Conservation (phyloP, 148 eudicot species). For the Diospyros lotus region DNA sequence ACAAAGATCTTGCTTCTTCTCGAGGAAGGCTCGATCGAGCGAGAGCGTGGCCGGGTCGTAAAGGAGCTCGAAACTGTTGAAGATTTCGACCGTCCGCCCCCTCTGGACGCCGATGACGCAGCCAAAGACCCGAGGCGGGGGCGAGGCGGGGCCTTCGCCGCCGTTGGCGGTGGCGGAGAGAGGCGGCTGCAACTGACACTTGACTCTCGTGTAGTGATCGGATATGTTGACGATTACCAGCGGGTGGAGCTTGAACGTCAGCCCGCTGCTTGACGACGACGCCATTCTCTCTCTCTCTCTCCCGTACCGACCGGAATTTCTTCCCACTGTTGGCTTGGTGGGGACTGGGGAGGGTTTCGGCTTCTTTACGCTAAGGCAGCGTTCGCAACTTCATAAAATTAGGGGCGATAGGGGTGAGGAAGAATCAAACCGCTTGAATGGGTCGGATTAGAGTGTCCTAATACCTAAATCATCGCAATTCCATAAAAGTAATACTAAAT, state of each 20-base stretch:
- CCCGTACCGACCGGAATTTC: background rate
- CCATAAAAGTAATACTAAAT: too few species aligned
- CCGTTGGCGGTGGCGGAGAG: constrained; percentile 15
- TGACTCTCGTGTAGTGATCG: constrained; percentile 55
- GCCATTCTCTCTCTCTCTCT: constrained; percentile 33
- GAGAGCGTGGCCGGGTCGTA: constrained; percentile 47
- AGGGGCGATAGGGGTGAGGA: too few species aligned
- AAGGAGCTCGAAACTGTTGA: constrained; percentile 83
- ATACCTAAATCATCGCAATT: too few species aligned
- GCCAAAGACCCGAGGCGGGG: constrained; percentile 65
- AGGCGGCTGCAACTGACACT: constrained; percentile 47
- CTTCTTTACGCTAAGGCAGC: too few species aligned
- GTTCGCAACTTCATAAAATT: too few species aligned
- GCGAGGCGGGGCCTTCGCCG: constrained; percentile 15
- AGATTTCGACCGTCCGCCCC: constrained; percentile 92
- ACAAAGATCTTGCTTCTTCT: constrained; percentile 94
- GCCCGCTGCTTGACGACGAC: constrained; percentile 79
- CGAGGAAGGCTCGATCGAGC: constrained; percentile 75
- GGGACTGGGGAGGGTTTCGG: too few species aligned
- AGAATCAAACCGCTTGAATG: too few species aligned
- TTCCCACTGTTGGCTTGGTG: too few species aligned
- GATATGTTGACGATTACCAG: constrained; percentile 47
- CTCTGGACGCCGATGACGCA: constrained; percentile 80
- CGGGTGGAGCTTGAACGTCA: constrained; percentile 95
- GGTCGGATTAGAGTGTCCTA: too few species aligned